phyloP scores from a whole-genome alignment of 129 eudicot genomes.

The Arctium lappa region DNA sequence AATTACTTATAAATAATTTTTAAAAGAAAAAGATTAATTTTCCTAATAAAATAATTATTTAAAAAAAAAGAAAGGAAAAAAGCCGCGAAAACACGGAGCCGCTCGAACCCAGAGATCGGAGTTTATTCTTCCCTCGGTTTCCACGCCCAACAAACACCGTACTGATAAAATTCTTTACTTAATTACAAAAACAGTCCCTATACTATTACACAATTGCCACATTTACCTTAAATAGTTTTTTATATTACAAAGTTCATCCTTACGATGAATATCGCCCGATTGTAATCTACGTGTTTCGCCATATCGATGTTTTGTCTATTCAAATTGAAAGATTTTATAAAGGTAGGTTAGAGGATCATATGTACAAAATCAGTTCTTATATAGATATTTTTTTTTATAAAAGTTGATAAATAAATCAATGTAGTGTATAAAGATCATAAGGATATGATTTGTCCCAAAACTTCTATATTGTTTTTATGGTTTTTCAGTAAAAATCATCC shows the following conservation, averaged over 20 bases:
- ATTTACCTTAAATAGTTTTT: neutral
- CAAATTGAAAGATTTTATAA: neutral
- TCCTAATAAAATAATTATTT: neutral
- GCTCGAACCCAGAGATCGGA: constrained; percentile 50
- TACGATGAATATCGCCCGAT: neutral
- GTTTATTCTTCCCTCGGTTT: neutral
- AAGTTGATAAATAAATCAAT: neutral
- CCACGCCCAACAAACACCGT: neutral
- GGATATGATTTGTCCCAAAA: neutral
- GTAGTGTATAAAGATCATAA: neutral
- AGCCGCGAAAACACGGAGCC: constrained; percentile 55
- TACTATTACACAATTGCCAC: neutral
- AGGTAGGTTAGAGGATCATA: neutral
- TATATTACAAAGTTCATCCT: neutral
- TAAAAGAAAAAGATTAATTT: neutral
- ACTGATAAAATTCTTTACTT: neutral
- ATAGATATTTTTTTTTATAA: neutral
- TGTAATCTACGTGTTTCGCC: neutral
- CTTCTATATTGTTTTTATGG: neutral
- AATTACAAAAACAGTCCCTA: constrained; percentile 32
- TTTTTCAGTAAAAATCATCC: neutral
- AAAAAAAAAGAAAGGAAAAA: neutral
- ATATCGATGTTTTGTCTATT: neutral
- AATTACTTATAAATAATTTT: neutral
- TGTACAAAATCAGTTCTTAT: neutral